phyloP scores from a whole-genome alignment of 2,329 filamentous ascomycete species.

The Scleromitrula shiraiana region DNA sequence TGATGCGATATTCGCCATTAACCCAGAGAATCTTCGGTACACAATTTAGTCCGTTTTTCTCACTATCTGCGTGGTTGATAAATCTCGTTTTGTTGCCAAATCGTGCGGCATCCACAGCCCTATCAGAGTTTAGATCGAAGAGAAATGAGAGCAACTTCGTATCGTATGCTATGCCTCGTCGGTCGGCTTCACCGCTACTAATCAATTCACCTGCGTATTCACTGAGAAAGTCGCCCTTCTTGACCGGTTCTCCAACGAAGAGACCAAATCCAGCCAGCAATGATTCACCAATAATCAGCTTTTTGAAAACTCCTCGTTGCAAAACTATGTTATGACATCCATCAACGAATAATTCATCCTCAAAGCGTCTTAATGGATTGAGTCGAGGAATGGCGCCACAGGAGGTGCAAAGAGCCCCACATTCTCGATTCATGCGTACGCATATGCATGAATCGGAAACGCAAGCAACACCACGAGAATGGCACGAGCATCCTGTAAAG shows the following conservation, averaged over 20 bases:
- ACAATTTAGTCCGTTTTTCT: constrained; percentile 54
- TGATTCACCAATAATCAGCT: constrained; percentile 61
- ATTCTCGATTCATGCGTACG: constrained; percentile 65
- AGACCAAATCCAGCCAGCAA: constrained; percentile 68
- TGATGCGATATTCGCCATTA: constrained; percentile 69
- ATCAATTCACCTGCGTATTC: constrained; percentile 78
- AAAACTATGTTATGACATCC: constrained; percentile 67
- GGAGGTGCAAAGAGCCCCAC: constrained; percentile 64
- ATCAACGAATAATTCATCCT: constrained; percentile 45
- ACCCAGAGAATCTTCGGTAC: constrained; percentile 63
- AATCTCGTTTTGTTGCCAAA: constrained; percentile 77
- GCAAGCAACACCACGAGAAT: constrained; percentile 51
- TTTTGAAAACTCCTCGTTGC: constrained; percentile 59
- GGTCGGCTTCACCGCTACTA: constrained; percentile 23
- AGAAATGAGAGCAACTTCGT: constrained; percentile 36
- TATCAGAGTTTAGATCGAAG: constrained; percentile 43
- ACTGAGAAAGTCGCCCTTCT: constrained; percentile 62
- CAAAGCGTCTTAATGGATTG: constrained; percentile 57
- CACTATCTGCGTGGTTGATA: constrained; percentile 65
- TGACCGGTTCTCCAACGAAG: constrained; percentile 43
- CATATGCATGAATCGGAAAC: constrained; percentile 60
- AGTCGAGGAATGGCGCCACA: constrained; percentile 64
- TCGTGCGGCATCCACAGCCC: constrained; percentile 60
- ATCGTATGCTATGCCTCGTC: constrained; percentile 31
- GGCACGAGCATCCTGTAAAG: constrained; percentile 60